Conservation (phyloP, 192 early-diverging fungal genomes). For the Linnemannia zychae region DNA sequence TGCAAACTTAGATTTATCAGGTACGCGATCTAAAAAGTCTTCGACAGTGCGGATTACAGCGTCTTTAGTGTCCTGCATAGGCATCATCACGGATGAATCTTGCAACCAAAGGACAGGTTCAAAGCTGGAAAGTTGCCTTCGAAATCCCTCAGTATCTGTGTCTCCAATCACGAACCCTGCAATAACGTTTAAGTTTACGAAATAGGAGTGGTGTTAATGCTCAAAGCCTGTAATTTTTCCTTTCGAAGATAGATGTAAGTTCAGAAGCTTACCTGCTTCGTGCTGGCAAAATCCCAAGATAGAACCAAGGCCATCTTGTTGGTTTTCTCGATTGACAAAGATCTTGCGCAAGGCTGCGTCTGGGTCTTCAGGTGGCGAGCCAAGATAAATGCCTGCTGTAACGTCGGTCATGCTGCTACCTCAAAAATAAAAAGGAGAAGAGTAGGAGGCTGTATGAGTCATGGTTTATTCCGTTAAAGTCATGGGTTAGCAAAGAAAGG, state of each 20-base stretch:
- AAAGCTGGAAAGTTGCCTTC: neutral
- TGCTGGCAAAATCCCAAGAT: neutral
- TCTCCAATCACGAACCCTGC: neutral
- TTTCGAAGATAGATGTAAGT: too few relatives aligned
- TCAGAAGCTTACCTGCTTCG: too few relatives aligned
- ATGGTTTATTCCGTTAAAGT: too few relatives aligned
- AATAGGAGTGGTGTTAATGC: too few relatives aligned
- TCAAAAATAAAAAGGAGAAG: neutral
- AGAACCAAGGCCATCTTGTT: neutral
- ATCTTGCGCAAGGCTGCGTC: slow-evolving; percentile 6
- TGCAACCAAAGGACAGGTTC: neutral
- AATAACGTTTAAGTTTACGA: too few relatives aligned
- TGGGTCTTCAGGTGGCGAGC: slow-evolving; percentile 5
- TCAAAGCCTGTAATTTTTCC: too few relatives aligned
- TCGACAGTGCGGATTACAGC: neutral
- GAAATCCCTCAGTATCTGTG: neutral
- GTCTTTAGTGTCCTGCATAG: neutral
- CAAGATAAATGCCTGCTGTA: slow-evolving; percentile 11
- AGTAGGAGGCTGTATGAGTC: too few relatives aligned
- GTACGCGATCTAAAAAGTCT: neutral
- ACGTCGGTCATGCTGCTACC: neutral
- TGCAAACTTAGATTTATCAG: neutral
- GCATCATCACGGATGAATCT: neutral
- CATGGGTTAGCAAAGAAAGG: too few relatives aligned
- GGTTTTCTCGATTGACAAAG: slow-evolving; percentile 9